Conservation (phyloP, 176 grass and related monocot species). For the Puccinellia tenuiflora region DNA sequence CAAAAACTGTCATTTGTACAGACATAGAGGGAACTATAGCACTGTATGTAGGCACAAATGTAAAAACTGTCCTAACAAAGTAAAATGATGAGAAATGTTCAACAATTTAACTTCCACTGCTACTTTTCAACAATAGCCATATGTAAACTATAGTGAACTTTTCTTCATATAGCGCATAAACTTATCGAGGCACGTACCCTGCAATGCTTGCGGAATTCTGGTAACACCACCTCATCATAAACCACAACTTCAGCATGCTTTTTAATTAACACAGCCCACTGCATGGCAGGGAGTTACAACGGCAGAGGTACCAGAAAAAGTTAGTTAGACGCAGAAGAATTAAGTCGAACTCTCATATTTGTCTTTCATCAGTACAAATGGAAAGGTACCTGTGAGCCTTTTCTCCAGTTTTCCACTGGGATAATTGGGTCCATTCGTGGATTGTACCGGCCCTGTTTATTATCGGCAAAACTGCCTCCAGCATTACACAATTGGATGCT, state of each 20-base stretch:
- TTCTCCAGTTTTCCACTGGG: constrained; percentile 85
- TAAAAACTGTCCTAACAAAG: neutral
- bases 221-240: constrained; percentile 65
- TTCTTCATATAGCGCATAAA: constrained; percentile 2
- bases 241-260: constrained; percentile 93
- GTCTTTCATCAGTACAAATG: neutral
- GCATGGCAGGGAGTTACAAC: neutral
- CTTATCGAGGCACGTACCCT: constrained; percentile 50
- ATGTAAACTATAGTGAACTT: constrained; percentile 13
- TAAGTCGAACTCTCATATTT: neutral
- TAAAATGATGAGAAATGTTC: neutral
- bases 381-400: constrained; percentile 87
- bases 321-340: neutral
- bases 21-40: neutral
- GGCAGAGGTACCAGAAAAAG: constrained; percentile 14
- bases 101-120: neutral
- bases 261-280: constrained; percentile 95
- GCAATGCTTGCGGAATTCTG: constrained; percentile 85
- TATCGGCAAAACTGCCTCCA: constrained; percentile 92
- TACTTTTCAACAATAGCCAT: constrained; percentile 1
- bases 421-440: constrained; percentile 92
- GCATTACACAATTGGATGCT: constrained; percentile 39
- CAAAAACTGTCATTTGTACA: neutral
- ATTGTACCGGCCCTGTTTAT: constrained; percentile 93
- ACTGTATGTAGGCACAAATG: neutral